Evolutionary conservation across 805 yeast genomes (phyloP).

Genomic region (Yarrowia alimentaria): DNA sequence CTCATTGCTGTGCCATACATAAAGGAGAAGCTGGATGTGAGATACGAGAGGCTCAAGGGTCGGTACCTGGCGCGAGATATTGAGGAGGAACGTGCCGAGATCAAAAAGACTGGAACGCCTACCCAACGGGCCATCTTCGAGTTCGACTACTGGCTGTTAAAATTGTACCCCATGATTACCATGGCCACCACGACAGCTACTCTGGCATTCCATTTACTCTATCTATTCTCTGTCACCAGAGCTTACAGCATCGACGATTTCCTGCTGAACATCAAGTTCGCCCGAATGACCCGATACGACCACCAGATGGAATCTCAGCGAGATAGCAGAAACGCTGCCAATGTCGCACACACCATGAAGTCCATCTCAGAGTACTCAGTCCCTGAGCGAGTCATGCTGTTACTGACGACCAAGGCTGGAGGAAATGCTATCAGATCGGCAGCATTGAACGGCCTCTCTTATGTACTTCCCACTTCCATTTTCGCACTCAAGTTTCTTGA

Average conservation of each 20-base stretch:
- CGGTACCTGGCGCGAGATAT: slow-evolving; percentile 52
- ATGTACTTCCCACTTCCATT: slow-evolving; percentile 74
- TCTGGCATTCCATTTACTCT: slow-evolving; percentile 58
- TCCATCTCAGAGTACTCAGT: slow-evolving; percentile 28
- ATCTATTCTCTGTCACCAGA: slow-evolving; percentile 62
- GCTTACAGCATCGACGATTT: slow-evolving; percentile 63
- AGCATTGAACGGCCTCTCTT: slow-evolving; percentile 35
- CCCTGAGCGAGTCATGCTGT: slow-evolving; percentile 28
- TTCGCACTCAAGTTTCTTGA: slow-evolving; percentile 80
- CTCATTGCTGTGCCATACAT: slow-evolving; percentile 67
- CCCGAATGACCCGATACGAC: slow-evolving; percentile 51
- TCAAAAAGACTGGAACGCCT: slow-evolving; percentile 32
- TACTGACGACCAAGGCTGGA: slow-evolving; percentile 37
- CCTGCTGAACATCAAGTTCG: slow-evolving; percentile 59
- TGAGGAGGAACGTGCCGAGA: slow-evolving; percentile 36
- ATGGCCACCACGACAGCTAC: slow-evolving; percentile 49
- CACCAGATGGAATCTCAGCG: slow-evolving; percentile 34
- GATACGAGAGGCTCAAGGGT: slow-evolving; percentile 63
- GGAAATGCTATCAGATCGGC: slow-evolving; percentile 35
- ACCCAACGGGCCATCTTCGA: slow-evolving; percentile 31
- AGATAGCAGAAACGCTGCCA: slow-evolving; percentile 28
- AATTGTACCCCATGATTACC: slow-evolving; percentile 60
- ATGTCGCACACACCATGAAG: slow-evolving; percentile 26
- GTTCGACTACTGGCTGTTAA: slow-evolving; percentile 46
- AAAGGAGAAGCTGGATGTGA: slow-evolving; percentile 61